A percentile compares a stretch with the other conserved stretches of the same genome.
These are phyloP conservation scores for Neopestalotiopsis clavispora DNA, from an alignment of 2,329 filamentous ascomycete species.

Conservation along the genomic window DNA sequence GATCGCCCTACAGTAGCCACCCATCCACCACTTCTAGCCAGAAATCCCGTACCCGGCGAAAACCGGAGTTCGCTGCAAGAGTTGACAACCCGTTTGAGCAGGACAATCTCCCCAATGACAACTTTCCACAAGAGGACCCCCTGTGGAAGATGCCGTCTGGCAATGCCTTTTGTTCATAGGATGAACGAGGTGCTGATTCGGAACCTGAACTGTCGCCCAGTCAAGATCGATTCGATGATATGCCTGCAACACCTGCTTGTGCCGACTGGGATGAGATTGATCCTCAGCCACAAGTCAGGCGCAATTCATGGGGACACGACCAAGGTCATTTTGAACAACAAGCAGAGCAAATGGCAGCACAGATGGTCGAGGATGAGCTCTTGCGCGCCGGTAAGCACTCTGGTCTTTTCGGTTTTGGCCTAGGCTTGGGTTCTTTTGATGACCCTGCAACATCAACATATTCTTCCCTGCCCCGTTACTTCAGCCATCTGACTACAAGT, in stretches of 20 bases:
- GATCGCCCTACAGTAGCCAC: neutral
- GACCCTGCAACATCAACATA: constrained; percentile 27
- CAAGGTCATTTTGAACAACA: constrained; percentile 24
- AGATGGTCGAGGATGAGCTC: constrained; percentile 31
- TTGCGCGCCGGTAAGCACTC: constrained; percentile 34
- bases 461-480: constrained; percentile 15
- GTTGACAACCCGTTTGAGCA: neutral
- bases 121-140: neutral
- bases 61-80: neutral
- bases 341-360: constrained; percentile 28
- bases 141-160: neutral
- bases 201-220: constrained; percentile 1
- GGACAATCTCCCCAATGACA: neutral
- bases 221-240: constrained; percentile 3
- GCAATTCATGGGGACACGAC: constrained; percentile 23
- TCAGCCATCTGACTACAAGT: constrained; percentile 28
- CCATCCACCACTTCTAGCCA: neutral
- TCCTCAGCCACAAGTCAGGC: constrained; percentile 15
- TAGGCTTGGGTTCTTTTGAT: constrained; percentile 21
- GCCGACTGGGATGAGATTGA: neutral
- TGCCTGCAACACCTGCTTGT: constrained; percentile 13
- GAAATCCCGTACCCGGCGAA: neutral
- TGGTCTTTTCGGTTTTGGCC: constrained; percentile 23
- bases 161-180: constrained; percentile 16
- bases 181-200: constrained; percentile 5